Evolutionary conservation across 2,329 filamentous ascomycete species (phyloP).

Genomic region (Neophaeococcomyces mojaviensis): DNA sequence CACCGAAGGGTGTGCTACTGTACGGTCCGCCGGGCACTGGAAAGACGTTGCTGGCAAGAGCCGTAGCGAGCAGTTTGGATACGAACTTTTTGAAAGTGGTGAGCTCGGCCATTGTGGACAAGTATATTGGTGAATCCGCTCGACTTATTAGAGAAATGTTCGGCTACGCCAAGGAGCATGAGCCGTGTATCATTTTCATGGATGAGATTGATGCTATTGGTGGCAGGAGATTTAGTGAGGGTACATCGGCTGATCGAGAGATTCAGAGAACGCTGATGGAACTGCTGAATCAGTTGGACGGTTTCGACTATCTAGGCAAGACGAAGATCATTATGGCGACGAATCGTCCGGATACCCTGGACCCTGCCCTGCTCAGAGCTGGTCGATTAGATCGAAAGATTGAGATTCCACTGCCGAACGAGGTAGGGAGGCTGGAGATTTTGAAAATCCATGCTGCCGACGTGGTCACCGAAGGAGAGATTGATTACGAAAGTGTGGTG

Average conservation of each 20-base stretch:
- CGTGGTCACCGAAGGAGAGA: conserved; percentile 84
- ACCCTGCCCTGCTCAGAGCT: conserved; percentile 84
- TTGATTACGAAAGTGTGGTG: conserved; percentile 97
- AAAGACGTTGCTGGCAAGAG: conserved; percentile 89
- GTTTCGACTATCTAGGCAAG: conserved; percentile 98
- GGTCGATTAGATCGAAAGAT: conserved; percentile 95
- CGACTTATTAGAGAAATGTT: conserved; percentile 99
- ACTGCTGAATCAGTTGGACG: conserved; percentile 93
- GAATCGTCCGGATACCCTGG: conserved; percentile 91
- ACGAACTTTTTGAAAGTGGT: conserved; percentile 99
- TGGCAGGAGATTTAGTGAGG: conserved; percentile 91
- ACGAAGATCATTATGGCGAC: conserved; percentile 99
- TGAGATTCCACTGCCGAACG: conserved; percentile 93
- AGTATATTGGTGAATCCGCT: conserved; percentile 98
- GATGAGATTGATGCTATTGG: conserved; percentile 99
- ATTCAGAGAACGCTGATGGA: conserved; percentile 99
- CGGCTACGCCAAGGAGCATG: conserved; percentile 97
- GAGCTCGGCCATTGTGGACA: conserved; percentile 97
- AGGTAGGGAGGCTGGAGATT: conserved; percentile 92
- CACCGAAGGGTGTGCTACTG: conserved; percentile 90
- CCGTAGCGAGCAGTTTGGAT: conserved; percentile 90
- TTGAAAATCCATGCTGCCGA: conserved; percentile 91
- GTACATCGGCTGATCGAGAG: conserved; percentile 93
- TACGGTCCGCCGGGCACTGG: conserved; percentile 96
- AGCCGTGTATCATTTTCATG: conserved; percentile 99